A percentile compares a stretch with the other conserved stretches of the same genome.
Conservation (phyloP, 768 basidiomycete genomes). For the Serpula lacrymans region DNA sequence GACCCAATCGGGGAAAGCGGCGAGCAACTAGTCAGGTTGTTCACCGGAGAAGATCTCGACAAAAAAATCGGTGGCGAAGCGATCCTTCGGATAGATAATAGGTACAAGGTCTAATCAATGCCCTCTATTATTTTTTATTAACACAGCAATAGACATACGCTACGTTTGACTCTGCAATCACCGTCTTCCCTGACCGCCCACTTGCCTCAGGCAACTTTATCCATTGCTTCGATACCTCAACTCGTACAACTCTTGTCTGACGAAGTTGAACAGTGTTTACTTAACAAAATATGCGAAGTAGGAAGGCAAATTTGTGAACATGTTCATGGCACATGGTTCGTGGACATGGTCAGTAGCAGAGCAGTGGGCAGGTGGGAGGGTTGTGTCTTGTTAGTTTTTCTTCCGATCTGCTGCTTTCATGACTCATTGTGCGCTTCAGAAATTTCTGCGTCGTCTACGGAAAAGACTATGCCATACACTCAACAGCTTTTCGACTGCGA, state of each 20-base stretch:
- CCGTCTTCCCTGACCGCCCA: conserved; percentile 78
- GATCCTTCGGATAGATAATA: conserved; percentile 63
- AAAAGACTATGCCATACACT: conserved; percentile 48
- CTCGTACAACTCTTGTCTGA: conserved; percentile 70
- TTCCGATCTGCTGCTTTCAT: neutral
- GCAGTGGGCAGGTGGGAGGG: conserved; percentile 79
- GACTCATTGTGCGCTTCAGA: conserved; percentile 31
- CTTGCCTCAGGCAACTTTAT: conserved; percentile 73
- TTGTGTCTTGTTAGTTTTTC: conserved; percentile 58
- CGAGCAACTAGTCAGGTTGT: conserved; percentile 44
- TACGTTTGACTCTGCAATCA: conserved; percentile 73
- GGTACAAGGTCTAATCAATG: conserved; percentile 34
- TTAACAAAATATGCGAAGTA: conserved; percentile 65
- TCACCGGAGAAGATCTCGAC: conserved; percentile 38
- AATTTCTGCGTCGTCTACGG: conserved; percentile 61
- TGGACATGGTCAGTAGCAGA: conserved; percentile 63
- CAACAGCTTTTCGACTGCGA: conserved; percentile 55
- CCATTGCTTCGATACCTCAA: conserved; percentile 73
- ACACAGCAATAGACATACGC: conserved; percentile 48
- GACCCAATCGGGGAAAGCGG: conserved; percentile 69
- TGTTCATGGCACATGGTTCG: conserved; percentile 66
- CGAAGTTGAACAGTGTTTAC: conserved; percentile 70
- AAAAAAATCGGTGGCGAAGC: conserved; percentile 67
- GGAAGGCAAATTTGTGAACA: conserved; percentile 54
- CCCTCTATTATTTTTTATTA: neutral